phyloP scores from a whole-genome alignment of 2,329 filamentous ascomycete species.

The Cladosporium oxysporum region DNA sequence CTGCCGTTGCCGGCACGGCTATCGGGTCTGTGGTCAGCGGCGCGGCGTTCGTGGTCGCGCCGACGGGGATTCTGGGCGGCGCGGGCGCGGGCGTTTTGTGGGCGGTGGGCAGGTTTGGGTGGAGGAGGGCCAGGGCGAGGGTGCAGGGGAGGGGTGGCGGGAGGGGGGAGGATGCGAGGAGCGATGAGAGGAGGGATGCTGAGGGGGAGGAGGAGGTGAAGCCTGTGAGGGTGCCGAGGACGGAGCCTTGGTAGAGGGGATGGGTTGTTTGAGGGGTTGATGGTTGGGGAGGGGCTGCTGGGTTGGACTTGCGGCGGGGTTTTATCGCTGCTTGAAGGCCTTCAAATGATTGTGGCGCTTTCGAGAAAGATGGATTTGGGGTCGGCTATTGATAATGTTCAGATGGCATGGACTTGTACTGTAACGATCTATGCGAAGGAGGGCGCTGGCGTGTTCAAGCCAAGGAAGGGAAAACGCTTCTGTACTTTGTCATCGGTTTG shows the following conservation, averaged over 20 bases:
- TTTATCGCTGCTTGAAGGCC: background rate
- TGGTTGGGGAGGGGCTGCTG: background rate
- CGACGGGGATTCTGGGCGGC: slow-evolving; percentile 43
- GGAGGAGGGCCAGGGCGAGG: slow-evolving; percentile 37
- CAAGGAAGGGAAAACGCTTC: too few relatives aligned
- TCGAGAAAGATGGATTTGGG: background rate
- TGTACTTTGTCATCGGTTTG: too few relatives aligned
- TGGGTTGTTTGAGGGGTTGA: background rate
- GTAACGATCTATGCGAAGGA: background rate
- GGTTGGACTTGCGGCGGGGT: background rate
- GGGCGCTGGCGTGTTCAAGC: too few relatives aligned
- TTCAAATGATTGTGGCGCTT: background rate
- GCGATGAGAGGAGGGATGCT: slow-evolving; percentile 31
- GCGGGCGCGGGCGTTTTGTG: slow-evolving; percentile 41
- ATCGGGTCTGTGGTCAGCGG: slow-evolving; percentile 42
- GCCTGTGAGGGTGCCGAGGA: slow-evolving; percentile 20
- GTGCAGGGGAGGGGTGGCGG: slow-evolving; percentile 22
- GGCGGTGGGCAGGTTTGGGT: slow-evolving; percentile 42
- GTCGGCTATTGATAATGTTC: background rate
- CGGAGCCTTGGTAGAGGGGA: slow-evolving; percentile 16
- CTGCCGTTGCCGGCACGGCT: slow-evolving; percentile 42
- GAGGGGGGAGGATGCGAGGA: slow-evolving; percentile 26
- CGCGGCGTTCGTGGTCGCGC: slow-evolving; percentile 45
- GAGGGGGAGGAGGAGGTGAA: slow-evolving; percentile 16
- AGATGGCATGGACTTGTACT: background rate